phyloP scores from a whole-genome alignment of 352 stramenopile species.

The Phytopythium helicoides region DNA sequence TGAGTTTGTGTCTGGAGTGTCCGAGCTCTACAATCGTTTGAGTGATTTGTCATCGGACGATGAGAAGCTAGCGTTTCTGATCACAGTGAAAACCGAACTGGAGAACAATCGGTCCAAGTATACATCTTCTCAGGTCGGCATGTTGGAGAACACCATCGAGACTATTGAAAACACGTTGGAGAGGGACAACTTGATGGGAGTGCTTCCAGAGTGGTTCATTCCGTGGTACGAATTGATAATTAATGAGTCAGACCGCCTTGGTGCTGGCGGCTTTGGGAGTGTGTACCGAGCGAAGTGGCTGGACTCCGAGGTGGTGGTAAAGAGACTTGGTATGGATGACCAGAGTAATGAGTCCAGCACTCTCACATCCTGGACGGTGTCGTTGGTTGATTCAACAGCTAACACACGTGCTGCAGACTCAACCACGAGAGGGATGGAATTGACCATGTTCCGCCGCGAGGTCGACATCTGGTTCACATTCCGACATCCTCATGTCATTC shows the following conservation, averaged over 20 bases:
- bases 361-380: too few relatives aligned
- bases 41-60: background rate
- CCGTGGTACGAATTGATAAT: constrained; percentile 1
- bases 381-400: too few relatives aligned
- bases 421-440: background rate
- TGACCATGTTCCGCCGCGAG: constrained; percentile 1
- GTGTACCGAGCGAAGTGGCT: constrained; percentile 14
- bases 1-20: background rate
- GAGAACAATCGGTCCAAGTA: background rate
- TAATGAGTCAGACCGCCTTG: background rate
- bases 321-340: background rate
- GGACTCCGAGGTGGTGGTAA: constrained; percentile 13
- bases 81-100: background rate
- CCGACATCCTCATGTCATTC: constrained; percentile 15
- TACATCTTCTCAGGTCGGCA: background rate
- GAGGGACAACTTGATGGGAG: background rate
- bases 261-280: constrained; percentile 4
- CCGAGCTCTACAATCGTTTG: background rate
- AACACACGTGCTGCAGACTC: too few relatives aligned
- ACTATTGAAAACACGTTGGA: background rate
- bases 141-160: background rate
- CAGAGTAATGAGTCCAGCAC: background rate
- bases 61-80: background rate
- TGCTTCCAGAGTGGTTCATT: background rate
- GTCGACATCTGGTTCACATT: constrained; percentile 11